Evolutionary conservation across 352 stramenopile genomes (phyloP).

Genomic region (Globisporangium yorkense): DNA sequence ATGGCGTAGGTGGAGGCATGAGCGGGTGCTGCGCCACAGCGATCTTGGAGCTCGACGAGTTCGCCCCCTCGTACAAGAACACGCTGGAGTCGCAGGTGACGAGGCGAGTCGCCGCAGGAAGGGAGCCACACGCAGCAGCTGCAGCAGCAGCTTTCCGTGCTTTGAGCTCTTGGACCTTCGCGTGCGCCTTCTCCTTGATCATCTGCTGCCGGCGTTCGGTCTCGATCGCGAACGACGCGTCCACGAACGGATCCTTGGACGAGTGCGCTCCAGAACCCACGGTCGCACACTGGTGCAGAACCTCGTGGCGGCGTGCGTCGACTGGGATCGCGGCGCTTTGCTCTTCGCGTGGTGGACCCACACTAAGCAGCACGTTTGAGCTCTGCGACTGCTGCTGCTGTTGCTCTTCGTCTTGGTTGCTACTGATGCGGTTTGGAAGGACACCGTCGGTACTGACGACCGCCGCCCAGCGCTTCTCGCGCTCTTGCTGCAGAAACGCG

Average conservation of each 20-base stretch:
- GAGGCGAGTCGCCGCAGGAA: conserved; percentile 5
- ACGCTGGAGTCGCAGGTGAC: conserved; percentile 7
- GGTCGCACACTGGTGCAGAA: conserved; percentile 72
- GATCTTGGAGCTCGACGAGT: background rate
- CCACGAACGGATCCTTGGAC: conserved; percentile 45
- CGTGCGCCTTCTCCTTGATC: conserved; percentile 8
- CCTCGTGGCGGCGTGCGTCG: conserved; percentile 37
- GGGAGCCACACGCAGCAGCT: background rate
- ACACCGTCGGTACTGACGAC: conserved; percentile 40
- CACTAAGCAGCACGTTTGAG: background rate
- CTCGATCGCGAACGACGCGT: conserved; percentile 27
- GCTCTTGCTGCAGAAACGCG: conserved; percentile 48
- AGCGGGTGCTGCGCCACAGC: background rate
- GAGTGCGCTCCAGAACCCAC: conserved; percentile 34
- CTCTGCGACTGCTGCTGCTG: background rate
- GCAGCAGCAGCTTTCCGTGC: conserved; percentile 1
- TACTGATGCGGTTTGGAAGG: conserved; percentile 9
- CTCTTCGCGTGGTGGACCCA: background rate
- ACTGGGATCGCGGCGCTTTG: conserved; percentile 30
- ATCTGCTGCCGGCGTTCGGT: conserved; percentile 1
- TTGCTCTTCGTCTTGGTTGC: conserved; percentile 1
- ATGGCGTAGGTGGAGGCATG: conserved; percentile 18
- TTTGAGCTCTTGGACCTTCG: conserved; percentile 7
- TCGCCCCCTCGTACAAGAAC: background rate
- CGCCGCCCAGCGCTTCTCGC: conserved; percentile 56